These are phyloP conservation scores for Sugiyamaella grinbergsii DNA, from an alignment of 1,139 yeast species.

Conservation along the genomic window DNA sequence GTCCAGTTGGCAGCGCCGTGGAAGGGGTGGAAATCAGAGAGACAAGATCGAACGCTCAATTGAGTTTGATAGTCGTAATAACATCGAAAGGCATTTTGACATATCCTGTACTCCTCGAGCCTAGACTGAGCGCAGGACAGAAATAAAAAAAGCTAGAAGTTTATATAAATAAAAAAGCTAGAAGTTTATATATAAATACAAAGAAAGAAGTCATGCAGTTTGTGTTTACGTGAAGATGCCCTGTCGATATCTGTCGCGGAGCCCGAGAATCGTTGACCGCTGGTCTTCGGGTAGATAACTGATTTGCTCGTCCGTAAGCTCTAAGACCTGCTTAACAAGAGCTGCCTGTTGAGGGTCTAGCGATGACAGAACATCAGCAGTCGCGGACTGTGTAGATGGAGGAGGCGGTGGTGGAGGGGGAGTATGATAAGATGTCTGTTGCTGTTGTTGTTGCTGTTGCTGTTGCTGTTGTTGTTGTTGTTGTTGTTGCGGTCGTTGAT, in stretches of 20 bases:
- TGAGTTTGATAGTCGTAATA: too few relatives aligned
- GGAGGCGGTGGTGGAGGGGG: conserved; percentile 28
- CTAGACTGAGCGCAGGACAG: too few relatives aligned
- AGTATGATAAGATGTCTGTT: conserved; percentile 13
- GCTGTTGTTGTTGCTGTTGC: conserved; percentile 20
- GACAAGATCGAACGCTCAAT: not conserved
- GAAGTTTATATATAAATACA: conserved; percentile 10
- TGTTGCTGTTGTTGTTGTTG: conserved; percentile 20
- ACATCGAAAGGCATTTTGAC: too few relatives aligned
- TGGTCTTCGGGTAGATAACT: conserved; percentile 58
- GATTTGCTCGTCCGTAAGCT: conserved; percentile 63
- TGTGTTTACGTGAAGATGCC: conserved; percentile 29
- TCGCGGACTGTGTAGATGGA: conserved; percentile 28
- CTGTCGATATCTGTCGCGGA: conserved; percentile 33
- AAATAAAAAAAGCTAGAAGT: not conserved
- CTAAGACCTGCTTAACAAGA: conserved; percentile 51
- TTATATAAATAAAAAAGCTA: conserved; percentile 8
- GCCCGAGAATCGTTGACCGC: conserved; percentile 31
- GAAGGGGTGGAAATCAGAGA: too few relatives aligned
- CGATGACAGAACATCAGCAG: conserved; percentile 19
- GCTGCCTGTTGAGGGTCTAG: conserved; percentile 40
- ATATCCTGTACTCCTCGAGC: too few relatives aligned
- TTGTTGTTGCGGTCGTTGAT: conserved; percentile 21
- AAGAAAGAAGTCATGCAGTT: not conserved
- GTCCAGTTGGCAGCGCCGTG: too few relatives aligned